Evolutionary conservation across 768 basidiomycete species (phyloP), one percentile per base, ranked within the genome.

Genomic region (Hypholoma sublateritium): DNA sequence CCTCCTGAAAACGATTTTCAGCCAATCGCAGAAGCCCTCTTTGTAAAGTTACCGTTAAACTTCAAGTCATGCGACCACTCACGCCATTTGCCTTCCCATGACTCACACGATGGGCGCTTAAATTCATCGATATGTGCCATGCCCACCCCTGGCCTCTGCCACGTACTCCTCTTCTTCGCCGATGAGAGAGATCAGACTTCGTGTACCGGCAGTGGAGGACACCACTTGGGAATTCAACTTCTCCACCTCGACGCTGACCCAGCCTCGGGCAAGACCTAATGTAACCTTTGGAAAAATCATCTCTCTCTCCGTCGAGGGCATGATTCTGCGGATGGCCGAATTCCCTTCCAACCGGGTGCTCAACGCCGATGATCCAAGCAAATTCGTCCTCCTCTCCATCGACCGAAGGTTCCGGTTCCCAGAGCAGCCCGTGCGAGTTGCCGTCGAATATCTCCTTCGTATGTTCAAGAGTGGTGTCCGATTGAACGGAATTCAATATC

Each of bases 261-360:
- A 64, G 3, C 69, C 69, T 55, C 65, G 60, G 62, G 71, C 55
- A 50, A 74, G 65, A 50, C 61, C 60, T 3, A 55, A 56, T 11
- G 62, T 58, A 5, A 67, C 71, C 8, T 68, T 69, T 56, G 84
- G 83, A 1, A 84, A 82, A 62, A 62, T 80, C 16, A 72, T 87
- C 61, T 78, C 72, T 24, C 85, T 86, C 67, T 75, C 74, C 1
- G 67, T 72, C 2, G 74, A 80, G 21, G 72, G 70, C 19, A 83
- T 88, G 60, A 77, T 76, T n/a, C 62, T 87, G 25, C 73, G 80
- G 52, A 75, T 81, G 21, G 69, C 70, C 3, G 71, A 69, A 37
- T 80, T 85, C 62, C 81, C 83, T 8, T 78, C 71, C 55, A 88
- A 87, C 66, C 80, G 86, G 21, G 78, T 89, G 39, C 67, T 88